Conservation (phyloP, 148 eudicot genomes). For the Spergularia bocconei region DNA sequence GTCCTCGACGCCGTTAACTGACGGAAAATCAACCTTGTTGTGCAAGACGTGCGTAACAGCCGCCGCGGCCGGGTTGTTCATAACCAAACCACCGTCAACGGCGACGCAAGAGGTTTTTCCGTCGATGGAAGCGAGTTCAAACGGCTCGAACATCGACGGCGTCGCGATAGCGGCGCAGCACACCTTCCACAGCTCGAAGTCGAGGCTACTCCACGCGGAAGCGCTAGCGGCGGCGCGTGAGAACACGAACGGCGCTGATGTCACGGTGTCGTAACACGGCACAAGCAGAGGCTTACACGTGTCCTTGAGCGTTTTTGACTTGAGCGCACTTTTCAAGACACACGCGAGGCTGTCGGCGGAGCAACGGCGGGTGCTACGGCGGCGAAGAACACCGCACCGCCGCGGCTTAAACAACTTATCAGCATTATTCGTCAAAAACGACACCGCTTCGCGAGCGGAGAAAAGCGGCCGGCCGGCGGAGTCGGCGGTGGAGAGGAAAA, state of each 20-base stretch:
- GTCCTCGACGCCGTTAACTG: constrained; percentile 66
- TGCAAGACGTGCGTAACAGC: constrained; percentile 69
- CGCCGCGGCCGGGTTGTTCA: constrained; percentile 75
- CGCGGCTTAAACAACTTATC: constrained; percentile 37
- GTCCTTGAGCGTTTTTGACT: constrained; percentile 50
- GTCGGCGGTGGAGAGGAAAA: constrained; percentile 55
- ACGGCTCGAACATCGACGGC: constrained; percentile 58
- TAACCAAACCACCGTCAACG: constrained; percentile 65
- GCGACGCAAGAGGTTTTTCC: constrained; percentile 49
- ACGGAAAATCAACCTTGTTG: constrained; percentile 64
- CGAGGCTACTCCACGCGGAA: constrained; percentile 38
- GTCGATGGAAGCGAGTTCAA: constrained; percentile 40
- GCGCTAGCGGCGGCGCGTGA: constrained; percentile 79
- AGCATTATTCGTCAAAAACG: constrained; percentile 37
- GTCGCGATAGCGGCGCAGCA: constrained; percentile 62
- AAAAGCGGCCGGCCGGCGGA: constrained; percentile 55
- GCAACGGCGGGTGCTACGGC: constrained; percentile 32
- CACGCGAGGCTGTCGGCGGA: constrained; percentile 54
- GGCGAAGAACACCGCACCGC: constrained; percentile 33
- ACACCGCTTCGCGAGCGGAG: constrained; percentile 50
- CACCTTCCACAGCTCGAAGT: constrained; percentile 73
- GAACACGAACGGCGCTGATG: constrained; percentile 73
- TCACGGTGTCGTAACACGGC: constrained; percentile 59
- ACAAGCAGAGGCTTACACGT: constrained; percentile 70
- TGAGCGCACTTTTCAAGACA: constrained; percentile 38